Percentiles rank a stretch among this genome's conserved stretches.
Conservation (phyloP, 345 rosid genomes). For the Xanthoceras sorbifolium region DNA sequence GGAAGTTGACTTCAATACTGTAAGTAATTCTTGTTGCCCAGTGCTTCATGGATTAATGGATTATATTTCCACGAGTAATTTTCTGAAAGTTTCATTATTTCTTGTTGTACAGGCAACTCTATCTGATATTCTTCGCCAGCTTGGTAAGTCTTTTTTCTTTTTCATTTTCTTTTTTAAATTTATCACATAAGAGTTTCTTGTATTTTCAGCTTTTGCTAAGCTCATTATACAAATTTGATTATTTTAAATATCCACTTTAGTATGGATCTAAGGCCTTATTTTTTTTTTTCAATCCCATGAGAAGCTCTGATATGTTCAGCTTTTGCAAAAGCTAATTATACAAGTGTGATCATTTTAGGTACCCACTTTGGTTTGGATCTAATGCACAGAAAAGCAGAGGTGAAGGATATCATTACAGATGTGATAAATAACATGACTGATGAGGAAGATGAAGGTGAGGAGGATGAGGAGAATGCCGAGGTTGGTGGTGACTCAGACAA, state of each 20-base stretch:
- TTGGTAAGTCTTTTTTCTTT: constrained; percentile 49
- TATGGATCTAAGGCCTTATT: constrained; percentile 49
- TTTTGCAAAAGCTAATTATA: constrained; percentile 8
- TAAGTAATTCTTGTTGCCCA: constrained; percentile 36
- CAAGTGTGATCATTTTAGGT: constrained; percentile 44
- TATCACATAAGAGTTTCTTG: neutral
- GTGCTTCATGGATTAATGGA: constrained; percentile 1
- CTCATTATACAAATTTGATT: constrained; percentile 6
- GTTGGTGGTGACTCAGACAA: constrained; percentile 47
- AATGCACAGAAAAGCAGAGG: constrained; percentile 84
- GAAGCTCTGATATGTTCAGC: neutral
- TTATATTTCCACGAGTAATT: constrained; percentile 5
- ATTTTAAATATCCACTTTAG: constrained; percentile 64
- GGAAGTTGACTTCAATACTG: constrained; percentile 97
- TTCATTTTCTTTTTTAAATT: constrained; percentile 3
- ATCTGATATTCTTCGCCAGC: constrained; percentile 80
- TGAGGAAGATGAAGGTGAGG: constrained; percentile 70
- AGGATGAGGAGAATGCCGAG: constrained; percentile 54
- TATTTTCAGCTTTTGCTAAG: neutral
- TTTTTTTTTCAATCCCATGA: neutral
- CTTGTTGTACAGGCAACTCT: constrained; percentile 73
- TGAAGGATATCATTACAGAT: constrained; percentile 84
- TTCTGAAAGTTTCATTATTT: neutral
- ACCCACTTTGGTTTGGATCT: constrained; percentile 70
- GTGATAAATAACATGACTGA: constrained; percentile 91